Percentiles rank a stretch among this genome's conserved stretches.
Evolutionary conservation across 352 stramenopile species (phyloP).

Genomic region (Blastocystis sp.): DNA sequence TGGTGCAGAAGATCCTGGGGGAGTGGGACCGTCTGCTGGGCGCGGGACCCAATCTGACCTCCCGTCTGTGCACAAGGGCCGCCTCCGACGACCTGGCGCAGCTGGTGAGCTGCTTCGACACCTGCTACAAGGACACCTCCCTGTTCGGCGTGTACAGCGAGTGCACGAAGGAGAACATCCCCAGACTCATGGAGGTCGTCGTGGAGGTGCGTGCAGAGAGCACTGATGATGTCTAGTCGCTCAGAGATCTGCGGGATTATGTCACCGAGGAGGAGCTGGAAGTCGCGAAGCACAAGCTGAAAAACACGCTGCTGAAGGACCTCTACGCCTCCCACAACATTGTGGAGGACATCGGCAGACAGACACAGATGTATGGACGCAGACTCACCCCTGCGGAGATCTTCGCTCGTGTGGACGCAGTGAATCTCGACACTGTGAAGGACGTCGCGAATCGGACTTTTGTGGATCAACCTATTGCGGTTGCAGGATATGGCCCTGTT

Average conservation of each 20-base stretch:
- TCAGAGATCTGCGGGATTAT: constrained; percentile 81
- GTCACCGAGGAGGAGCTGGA: constrained; percentile 88
- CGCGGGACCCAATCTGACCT: constrained; percentile 86
- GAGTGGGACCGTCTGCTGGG: constrained; percentile 84
- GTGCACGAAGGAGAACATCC: constrained; percentile 79
- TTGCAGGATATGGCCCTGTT: constrained; percentile 51
- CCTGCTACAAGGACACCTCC: constrained; percentile 98
- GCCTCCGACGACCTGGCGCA: constrained; percentile 90
- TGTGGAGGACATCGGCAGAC: constrained; percentile 97
- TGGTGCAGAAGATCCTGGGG: constrained; percentile 89
- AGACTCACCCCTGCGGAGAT: constrained; percentile 95
- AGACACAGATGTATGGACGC: constrained; percentile 79
- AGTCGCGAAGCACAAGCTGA: constrained; percentile 95
- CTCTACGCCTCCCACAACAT: constrained; percentile 94
- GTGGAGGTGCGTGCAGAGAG: neutral
- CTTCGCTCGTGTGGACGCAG: constrained; percentile 95
- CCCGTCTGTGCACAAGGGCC: constrained; percentile 89
- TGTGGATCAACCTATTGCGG: constrained; percentile 48
- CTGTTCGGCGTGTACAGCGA: constrained; percentile 92
- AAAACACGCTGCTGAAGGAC: constrained; percentile 98
- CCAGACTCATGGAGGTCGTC: constrained; percentile 87
- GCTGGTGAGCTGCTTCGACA: constrained; percentile 98
- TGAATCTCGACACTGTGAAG: constrained; percentile 86
- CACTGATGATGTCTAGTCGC: neutral
- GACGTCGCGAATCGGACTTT: constrained; percentile 73